Evolutionary conservation across 352 stramenopile species (phyloP), one percentile per base, ranked within the genome.

Genomic region (Bremia lactucae): DNA sequence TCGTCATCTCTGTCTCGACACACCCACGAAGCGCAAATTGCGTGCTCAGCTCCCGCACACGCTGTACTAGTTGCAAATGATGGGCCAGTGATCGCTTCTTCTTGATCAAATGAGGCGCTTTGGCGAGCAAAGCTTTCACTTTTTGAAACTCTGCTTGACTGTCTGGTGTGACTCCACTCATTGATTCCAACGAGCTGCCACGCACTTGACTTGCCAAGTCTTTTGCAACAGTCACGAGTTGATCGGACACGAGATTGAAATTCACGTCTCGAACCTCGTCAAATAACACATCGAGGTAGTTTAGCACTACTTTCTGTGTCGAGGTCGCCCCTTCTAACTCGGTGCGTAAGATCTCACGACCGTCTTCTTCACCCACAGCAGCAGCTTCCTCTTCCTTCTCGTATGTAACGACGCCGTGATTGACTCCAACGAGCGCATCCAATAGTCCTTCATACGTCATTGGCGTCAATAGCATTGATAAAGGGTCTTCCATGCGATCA

Each of bases 391-490:
- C 44, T 35, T 54, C 62, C 19, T 63, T 71, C 16, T 79, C 57
- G 47, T 83, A 83, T 26, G 48, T 68, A 13, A 91, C 62, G 15
- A 86, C 65, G 13, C 78, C 67, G 33, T 91, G 74, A 36, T 88
- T 80, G 13, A 88, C 63, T 5, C 71, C 72, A 8, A 91, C 49
- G 1, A 87, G 55, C 9, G 72, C 67, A 45, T 91, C 75, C 31
- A 91, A 41, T 25, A 91, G 46, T 1, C 74, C 78, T 59, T 91
- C 78, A 46, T 91, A 91, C 50, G 72, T 85, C 73, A 91, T 85
- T 15, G 78, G 78, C 16, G 74, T 87, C 19, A 88, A 52, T 43
- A 91, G 40, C 72, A 91, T 83, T 4, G 78, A 85, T 48, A 87
- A 52, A 15, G 74, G 78, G 35, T 91, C 74, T 41, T 87, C 64